A percentile compares a stretch with the other conserved stretches of the same genome.
Conservation (phyloP, 2,329 filamentous ascomycete species). For the Fusarium longipes region DNA sequence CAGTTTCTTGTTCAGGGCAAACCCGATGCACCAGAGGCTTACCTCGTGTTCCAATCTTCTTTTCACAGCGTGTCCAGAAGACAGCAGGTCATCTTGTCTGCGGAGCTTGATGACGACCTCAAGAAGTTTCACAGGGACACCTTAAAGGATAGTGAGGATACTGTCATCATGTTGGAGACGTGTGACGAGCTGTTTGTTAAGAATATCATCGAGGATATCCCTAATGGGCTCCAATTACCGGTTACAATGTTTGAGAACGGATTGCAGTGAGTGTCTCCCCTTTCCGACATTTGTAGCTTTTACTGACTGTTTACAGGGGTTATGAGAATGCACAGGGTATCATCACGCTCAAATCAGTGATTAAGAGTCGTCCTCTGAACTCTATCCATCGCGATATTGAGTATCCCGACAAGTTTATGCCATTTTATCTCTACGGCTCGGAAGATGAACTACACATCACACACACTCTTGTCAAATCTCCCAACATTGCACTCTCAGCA, state of each 20-base stretch:
- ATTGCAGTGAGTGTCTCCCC: background rate
- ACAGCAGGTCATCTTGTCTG: slow-evolving; percentile 52
- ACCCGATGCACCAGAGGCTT: slow-evolving; percentile 49
- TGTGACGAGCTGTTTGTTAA: background rate
- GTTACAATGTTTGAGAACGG: slow-evolving; percentile 20
- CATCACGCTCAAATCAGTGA: slow-evolving; percentile 38
- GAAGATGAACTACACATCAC: slow-evolving; percentile 53
- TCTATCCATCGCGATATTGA: slow-evolving; percentile 48
- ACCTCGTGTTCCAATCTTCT: slow-evolving; percentile 54
- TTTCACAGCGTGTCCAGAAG: slow-evolving; percentile 50
- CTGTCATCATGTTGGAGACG: slow-evolving; percentile 31
- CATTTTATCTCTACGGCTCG: slow-evolving; percentile 59
- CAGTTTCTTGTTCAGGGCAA: slow-evolving; percentile 55
- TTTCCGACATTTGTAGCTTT: too few species aligned
- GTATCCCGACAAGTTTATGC: slow-evolving; percentile 54
- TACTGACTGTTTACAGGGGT: background rate
- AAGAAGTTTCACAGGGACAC: background rate
- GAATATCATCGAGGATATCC: background rate
- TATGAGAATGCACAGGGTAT: slow-evolving; percentile 41
- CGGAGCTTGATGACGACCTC: slow-evolving; percentile 6
- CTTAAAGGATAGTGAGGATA: slow-evolving; percentile 1
- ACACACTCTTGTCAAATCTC: slow-evolving; percentile 56
- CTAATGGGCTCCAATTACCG: background rate
- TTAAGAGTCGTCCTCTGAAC: slow-evolving; percentile 53
- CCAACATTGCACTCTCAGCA: slow-evolving; percentile 54